Base-by-base conservation (phyloP, 768 basidiomycete genomes). In the Dioszegia aurantiaca region DNA sequence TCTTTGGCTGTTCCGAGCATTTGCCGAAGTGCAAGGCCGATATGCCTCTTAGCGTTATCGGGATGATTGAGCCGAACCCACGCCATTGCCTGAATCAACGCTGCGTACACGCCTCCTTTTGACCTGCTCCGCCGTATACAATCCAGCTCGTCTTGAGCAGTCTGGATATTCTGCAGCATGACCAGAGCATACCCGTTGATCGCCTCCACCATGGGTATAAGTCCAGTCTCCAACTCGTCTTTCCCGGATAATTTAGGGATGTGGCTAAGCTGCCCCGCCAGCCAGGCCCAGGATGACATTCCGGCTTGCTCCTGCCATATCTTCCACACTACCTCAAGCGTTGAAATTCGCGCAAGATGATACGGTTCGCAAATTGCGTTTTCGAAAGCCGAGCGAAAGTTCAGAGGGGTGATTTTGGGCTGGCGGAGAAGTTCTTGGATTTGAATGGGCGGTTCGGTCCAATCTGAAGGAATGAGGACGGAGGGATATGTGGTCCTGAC, bases 241-340 rank as follows among this genome's bases (percentile, higher is more conserved):
- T 39, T 17, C 51, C 33, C 19, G 4, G 51, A 30, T 5, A 53
- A 37, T 14, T 33, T 33, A 6, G 33, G 33, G 33, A 59, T 24
- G n/a, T 59, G 30, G 6, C 58, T 31, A 11, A 59, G 21, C 24
- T 59, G 58, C 6, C 58, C 51, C 12, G 36, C 49, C 4, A 59
- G 58, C 58, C 58, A 59, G 8, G 58, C 58, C 58, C 58, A 59
- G 2, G 16, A 17, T 16, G 58, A 59, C 4, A 39, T 48, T n/a
- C 44, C 51, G 9, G 58, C 58, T 36, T 44, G 41, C 5, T 19
- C 19, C 3, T 5, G 19, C 54, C 54, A 55, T 26, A 55, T 43
- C 19, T 41, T 8, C 42, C 40, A 55, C 27, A 55, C 30, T 23
- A 10, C 12, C 28, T 21, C 26, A n/a, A 55, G 41, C 16, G 54